A percentile compares a stretch with the other conserved stretches of the same genome.
Conservation (phyloP, 2,329 filamentous ascomycete species). For the Trichoderma sp. region DNA sequence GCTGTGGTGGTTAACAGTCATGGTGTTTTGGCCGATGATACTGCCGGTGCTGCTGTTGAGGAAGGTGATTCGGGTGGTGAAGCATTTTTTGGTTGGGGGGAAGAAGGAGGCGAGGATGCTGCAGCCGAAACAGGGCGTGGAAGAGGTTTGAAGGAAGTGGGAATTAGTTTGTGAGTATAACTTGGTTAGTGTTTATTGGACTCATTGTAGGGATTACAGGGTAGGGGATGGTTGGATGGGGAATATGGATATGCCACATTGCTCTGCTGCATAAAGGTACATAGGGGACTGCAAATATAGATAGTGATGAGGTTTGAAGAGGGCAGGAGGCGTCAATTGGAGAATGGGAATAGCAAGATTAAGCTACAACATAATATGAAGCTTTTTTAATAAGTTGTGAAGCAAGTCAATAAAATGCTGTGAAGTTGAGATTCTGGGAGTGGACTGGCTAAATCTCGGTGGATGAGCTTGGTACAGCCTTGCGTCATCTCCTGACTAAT, state of each 20-base stretch:
- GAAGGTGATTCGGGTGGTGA: not conserved
- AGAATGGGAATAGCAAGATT: not conserved
- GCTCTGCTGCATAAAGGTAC: not conserved
- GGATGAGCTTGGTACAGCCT: not conserved
- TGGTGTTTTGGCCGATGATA: slow-evolving; percentile 55
- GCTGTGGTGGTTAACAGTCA: slow-evolving; percentile 31
- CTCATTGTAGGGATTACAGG: not conserved
- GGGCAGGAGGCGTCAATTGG: not conserved
- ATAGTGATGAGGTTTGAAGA: not conserved
- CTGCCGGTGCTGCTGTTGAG: slow-evolving; percentile 53
- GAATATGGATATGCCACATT: not conserved
- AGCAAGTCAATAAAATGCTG: not conserved
- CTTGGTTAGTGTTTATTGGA: not conserved
- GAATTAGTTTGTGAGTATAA: not conserved
- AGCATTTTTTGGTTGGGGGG: not conserved
- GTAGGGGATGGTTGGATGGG: not conserved
- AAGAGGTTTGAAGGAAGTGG: not conserved
- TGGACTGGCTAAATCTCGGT: not conserved
- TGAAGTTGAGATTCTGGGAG: not conserved
- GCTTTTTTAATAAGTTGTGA: not conserved
- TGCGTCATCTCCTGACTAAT: not conserved
- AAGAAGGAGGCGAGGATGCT: not conserved
- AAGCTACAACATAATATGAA: not conserved
- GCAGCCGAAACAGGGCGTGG: not conserved
- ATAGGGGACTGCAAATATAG: not conserved